Conservation (phyloP, 768 basidiomycete genomes). For the Candolleomyces efflorescens region DNA sequence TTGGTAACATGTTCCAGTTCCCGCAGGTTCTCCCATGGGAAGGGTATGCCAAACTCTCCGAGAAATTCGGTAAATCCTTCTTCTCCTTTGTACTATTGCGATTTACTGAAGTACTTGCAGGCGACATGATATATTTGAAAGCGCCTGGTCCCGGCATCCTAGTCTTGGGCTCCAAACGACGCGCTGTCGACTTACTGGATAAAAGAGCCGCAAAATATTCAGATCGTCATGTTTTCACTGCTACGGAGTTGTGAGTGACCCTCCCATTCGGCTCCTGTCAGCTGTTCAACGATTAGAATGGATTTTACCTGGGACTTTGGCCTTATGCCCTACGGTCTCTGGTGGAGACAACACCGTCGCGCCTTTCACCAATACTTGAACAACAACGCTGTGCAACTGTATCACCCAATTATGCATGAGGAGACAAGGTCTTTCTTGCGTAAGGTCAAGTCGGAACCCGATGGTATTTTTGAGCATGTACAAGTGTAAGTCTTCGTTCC, state of each 20-base stretch:
- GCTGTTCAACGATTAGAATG: background rate
- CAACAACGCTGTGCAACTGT: background rate
- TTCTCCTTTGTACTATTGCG: background rate
- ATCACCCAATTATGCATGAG: slow-evolving; percentile 6
- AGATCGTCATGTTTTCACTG: slow-evolving; percentile 9
- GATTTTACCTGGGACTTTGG: slow-evolving; percentile 2
- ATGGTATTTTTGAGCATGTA: slow-evolving; percentile 5
- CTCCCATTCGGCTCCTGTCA: background rate
- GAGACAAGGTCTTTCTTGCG: slow-evolving; percentile 1
- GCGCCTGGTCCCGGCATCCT: slow-evolving; percentile 21
- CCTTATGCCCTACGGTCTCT: slow-evolving; percentile 9
- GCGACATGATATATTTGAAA: slow-evolving; percentile 19
- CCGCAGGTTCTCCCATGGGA: slow-evolving; percentile 34
- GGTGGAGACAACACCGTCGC: slow-evolving; percentile 12
- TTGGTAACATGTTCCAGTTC: slow-evolving; percentile 42
- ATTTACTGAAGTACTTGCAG: background rate
- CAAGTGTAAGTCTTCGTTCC: background rate
- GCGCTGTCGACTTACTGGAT: slow-evolving; percentile 22
- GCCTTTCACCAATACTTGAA: slow-evolving; percentile 12
- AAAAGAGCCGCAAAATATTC: slow-evolving; percentile 24
- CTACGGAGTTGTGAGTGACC: background rate
- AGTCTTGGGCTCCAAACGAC: slow-evolving; percentile 20
- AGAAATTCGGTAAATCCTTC: slow-evolving; percentile 26
- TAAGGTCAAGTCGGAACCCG: slow-evolving; percentile 3
- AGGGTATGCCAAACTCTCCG: slow-evolving; percentile 31